Base-by-base conservation (phyloP, 768 basidiomycete genomes). In the Leucocoprinus birnbaumii region DNA sequence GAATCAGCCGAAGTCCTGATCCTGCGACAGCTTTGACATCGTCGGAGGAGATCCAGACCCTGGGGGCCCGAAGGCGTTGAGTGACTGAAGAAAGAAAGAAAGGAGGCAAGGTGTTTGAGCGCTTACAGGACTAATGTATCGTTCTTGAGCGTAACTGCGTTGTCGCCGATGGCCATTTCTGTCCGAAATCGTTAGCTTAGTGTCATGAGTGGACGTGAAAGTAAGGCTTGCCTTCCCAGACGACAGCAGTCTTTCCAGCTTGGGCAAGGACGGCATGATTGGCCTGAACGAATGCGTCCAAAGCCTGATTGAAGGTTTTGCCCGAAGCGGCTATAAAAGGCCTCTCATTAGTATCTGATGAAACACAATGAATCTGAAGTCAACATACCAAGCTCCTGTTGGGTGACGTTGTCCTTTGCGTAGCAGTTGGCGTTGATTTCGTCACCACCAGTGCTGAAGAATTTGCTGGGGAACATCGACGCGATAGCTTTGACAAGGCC, bases 381-480 rank as follows among this genome's bases (percentile, higher is more conserved):
- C 5, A 58, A 71, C 55, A 58, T 50, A 58, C 74, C 70, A 40
- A 93, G 77, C 2, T 82, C 78, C 1, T 68, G 61, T 61, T 85
- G 82, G 0, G 88, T 89, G 58, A 70, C 66, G 1, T 68, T 65
- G 59, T 94, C 91, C 13, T 85, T 63, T 55, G 58, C 58, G 48
- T 89, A 92, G 64, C 89, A 90, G 6, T 74, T 73, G 5, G 69
- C 62, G 55, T 93, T 93, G 61, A 93, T 67, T 62, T 93, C 91
- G 60, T 94, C 91, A 0, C 93, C 92, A 0, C 93, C 93, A 0
- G 90, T 89, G 59, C 82, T 82, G 63, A 94, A 85, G 56, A 87
- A 78, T 41, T 66, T 74, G 4, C 82, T 81, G 0, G 78, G 75
- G 47, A 89, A 72, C 38, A 80, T 66, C 3, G 68, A 66, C 0